These are phyloP conservation scores for Monilinia aucupariae DNA, from an alignment of 2,329 filamentous ascomycete species.

Conservation along the genomic window DNA sequence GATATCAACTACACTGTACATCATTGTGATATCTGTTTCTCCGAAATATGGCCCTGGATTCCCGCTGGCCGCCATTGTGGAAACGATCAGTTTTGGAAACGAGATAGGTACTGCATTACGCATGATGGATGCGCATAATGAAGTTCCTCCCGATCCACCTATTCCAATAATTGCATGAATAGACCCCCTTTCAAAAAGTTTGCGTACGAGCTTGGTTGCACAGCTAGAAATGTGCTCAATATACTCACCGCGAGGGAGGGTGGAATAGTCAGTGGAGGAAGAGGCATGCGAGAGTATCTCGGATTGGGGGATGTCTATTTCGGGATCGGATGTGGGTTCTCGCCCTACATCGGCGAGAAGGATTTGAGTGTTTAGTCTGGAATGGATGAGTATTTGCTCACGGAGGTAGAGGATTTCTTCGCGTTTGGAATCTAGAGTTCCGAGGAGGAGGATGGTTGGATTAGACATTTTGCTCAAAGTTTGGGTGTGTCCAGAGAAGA, in stretches of 20 bases:
- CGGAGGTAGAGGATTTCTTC: slow-evolving; percentile 51
- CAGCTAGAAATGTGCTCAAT: slow-evolving; percentile 50
- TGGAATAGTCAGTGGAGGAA: slow-evolving; percentile 34
- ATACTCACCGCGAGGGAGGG: slow-evolving; percentile 48
- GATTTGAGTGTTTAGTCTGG: slow-evolving; percentile 33
- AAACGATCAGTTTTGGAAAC: slow-evolving; percentile 65
- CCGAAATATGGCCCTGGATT: slow-evolving; percentile 60
- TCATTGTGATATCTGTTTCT: slow-evolving; percentile 63
- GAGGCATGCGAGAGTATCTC: slow-evolving; percentile 38
- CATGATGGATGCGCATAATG: slow-evolving; percentile 57
- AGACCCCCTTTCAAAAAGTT: slow-evolving; percentile 36
- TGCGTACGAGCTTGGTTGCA: slow-evolving; percentile 41
- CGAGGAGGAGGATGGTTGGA: slow-evolving; percentile 48
- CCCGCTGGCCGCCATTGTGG: slow-evolving; percentile 63
- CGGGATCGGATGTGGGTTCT: slow-evolving; percentile 37
- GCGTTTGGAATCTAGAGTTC: slow-evolving; percentile 61
- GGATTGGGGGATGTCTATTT: slow-evolving; percentile 44
- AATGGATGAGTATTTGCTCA: slow-evolving; percentile 37
- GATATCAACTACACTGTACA: slow-evolving; percentile 67
- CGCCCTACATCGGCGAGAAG: slow-evolving; percentile 54
- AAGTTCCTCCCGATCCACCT: slow-evolving; percentile 59
- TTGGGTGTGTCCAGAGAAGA: background rate
- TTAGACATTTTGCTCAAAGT: slow-evolving; percentile 30
- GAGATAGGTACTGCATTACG: slow-evolving; percentile 55
- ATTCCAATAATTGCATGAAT: slow-evolving; percentile 55